These are phyloP conservation scores for Cutaneotrichosporon cutaneum DNA, from an alignment of 1,284 basidiomycete species.

Conservation along the genomic window DNA sequence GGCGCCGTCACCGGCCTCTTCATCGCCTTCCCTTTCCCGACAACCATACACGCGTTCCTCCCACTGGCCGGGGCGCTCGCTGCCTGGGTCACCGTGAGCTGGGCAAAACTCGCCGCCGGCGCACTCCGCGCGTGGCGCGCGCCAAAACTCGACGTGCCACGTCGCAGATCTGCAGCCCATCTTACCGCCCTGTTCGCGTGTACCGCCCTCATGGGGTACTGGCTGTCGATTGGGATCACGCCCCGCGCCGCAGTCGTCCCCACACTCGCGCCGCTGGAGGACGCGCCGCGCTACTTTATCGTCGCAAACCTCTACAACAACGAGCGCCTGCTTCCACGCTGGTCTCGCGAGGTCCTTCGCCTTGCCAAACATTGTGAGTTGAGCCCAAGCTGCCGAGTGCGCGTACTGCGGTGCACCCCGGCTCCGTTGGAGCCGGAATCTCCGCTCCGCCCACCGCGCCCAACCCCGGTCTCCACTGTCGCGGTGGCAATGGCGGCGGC, in stretches of 20 bases:
- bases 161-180: background rate
- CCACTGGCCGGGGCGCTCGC: slow-evolving; percentile 21
- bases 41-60: slow-evolving; percentile 39
- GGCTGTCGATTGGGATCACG: slow-evolving; percentile 25
- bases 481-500: background rate
- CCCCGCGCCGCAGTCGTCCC: slow-evolving; percentile 20
- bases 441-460: background rate
- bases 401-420: background rate
- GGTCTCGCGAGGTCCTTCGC: slow-evolving; percentile 26
- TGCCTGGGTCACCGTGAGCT: slow-evolving; percentile 25
- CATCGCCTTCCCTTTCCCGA: slow-evolving; percentile 38
- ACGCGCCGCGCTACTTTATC: slow-evolving; percentile 30
- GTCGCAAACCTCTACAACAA: slow-evolving; percentile 42
- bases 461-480: background rate
- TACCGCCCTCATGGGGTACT: slow-evolving; percentile 23
- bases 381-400: background rate
- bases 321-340: slow-evolving; percentile 30
- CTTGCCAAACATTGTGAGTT: slow-evolving; percentile 33
- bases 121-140: slow-evolving; percentile 8
- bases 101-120: slow-evolving; percentile 18
- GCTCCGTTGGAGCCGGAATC: background rate
- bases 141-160: background rate
- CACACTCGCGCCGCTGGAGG: slow-evolving; percentile 11
- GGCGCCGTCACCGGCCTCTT: slow-evolving; percentile 18
- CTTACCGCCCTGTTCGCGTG: slow-evolving; percentile 14